Evolutionary conservation across 2,329 filamentous ascomycete species (phyloP), one percentile per base, ranked within the genome.

Genomic region (Ceratocystis cubensis): DNA sequence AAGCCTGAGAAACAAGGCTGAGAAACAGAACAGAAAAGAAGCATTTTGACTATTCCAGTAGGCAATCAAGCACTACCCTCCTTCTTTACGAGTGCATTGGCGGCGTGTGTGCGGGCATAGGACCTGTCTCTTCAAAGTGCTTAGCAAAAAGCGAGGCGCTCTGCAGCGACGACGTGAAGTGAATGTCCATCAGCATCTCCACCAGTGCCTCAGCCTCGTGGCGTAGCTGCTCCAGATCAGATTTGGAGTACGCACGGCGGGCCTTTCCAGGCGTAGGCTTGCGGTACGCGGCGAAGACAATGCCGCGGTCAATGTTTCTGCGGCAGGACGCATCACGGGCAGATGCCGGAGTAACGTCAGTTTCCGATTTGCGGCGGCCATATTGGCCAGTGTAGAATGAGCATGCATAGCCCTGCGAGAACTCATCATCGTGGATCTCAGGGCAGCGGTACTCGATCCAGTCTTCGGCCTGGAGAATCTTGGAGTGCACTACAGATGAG

Each of bases 231-330:
- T 76, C 76, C 1, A 84, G 76, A 69, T 82, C 79, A 6, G 73
- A 73, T 10, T 74, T 71, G 66, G 72, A 74, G 13, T 75, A 71
- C 50, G 74, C 73, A 37, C 71, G 72, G 33, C 57, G 65, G 17
- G 75, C 75, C 28, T 76, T 77, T 6, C 71, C 72, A 53, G 75
- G 74, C 10, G 56, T 61, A 17, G 80, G 79, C 69, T 79, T 79
- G 25, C 81, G 76, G 69, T 83, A 84, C 0, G 80, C 82, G 0
- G 81, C 81, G 65, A 84, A 84, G 4, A 84, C 78, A 67, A 84
- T 80, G 59, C 81, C 82, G 41, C 80, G 76, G 69, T 82, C 78
- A 64, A 76, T 75, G 22, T 67, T 66, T 41, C 64, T 65, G 37
- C 67, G 44, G 15, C 41, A 44, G 5, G 61, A 61, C 28, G 65